A percentile compares a stretch with the other conserved stretches of the same genome.
Conservation (phyloP, 352 stramenopile genomes). For the Peronospora belbahrii region DNA sequence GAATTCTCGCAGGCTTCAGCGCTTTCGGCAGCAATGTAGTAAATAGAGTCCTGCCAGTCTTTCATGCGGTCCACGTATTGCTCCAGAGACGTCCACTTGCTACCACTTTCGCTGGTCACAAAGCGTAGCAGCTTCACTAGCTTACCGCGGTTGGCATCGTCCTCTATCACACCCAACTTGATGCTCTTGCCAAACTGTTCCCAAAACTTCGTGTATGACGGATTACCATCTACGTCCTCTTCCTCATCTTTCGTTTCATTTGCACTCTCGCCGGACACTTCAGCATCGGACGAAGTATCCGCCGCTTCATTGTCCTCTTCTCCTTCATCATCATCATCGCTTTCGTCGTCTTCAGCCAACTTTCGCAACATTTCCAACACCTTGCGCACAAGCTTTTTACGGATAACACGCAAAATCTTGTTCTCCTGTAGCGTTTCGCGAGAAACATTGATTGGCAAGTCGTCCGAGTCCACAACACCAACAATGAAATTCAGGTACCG, state of each 20-base stretch:
- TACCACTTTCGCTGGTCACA: conserved; percentile 89
- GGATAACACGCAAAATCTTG: conserved; percentile 98
- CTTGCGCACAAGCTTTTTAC: conserved; percentile 99
- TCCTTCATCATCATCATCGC: conserved; percentile 50
- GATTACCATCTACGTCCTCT: conserved; percentile 59
- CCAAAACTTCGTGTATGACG: conserved; percentile 97
- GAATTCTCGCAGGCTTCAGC: conserved; percentile 90
- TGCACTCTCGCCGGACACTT: conserved; percentile 29
- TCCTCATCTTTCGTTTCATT: conserved; percentile 32
- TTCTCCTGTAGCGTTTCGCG: conserved; percentile 98
- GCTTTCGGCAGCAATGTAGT: conserved; percentile 95
- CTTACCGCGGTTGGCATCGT: conserved; percentile 91
- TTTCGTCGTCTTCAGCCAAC: conserved; percentile 87
- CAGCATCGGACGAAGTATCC: conserved; percentile 43
- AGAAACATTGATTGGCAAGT: conserved; percentile 99
- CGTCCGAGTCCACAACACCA: conserved; percentile 98
- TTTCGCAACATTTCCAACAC: conserved; percentile 97
- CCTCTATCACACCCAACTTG: conserved; percentile 99
- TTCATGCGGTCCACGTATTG: conserved; percentile 97
- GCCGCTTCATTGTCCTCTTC: conserved; percentile 46
- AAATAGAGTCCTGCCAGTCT: conserved; percentile 99
- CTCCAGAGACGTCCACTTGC: conserved; percentile 92
- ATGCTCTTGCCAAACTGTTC: conserved; percentile 96
- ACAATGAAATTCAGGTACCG: conserved; percentile 98
- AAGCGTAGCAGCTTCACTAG: conserved; percentile 96